Base-by-base conservation (phyloP, 2,329 filamentous ascomycete genomes). In the Cytospora chrysosperma region DNA sequence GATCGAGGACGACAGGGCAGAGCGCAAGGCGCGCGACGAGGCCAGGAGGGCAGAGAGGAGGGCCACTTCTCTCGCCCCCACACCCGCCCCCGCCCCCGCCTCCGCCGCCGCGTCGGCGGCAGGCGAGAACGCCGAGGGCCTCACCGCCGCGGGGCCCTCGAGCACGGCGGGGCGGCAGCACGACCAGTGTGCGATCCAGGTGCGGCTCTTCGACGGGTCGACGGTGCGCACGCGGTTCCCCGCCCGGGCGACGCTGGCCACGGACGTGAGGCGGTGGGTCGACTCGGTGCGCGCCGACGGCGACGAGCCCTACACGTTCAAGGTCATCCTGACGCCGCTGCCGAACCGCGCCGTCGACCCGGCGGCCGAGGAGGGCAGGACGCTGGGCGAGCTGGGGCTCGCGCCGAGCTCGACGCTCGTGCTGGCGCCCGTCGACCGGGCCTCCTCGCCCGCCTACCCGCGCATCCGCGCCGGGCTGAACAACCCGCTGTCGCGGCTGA, bases 181-280 rank as follows among this genome's bases (percentile, higher is more conserved):
- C 67, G 73, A 75, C 43, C 69, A 74, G 66, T 87, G 85, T 67
- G 84, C 88, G 21, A 78, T 97, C 1, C 92, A 95, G 70, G 85
- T 97, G 21, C 86, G 93, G 9, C 80, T 97, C 0, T 90, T 96
- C 62, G 92, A 97, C 72, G 94, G 94, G 12, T 88, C 88, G 13
- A 93, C 88, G 1, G 84, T 97, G 21, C 87, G 92, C 49, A 84
- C 82, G 4, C 86, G 84, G 21, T 96, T 97, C 74, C 79, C 85
- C 13, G 85, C 87, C 26, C 78, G 78, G 2, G 80, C 84, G 8
- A 90, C 84, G 0, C 81, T 97, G 4, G 75, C 79, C 8, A 78
- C 75, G 8, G 85, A 91, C 51, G 88, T 98, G 1, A 85, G 94
- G 9, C 76, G 80, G 8, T 97, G 92, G 91, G 83, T 98, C 9